Conservation (phyloP, 352 stramenopile genomes). For the Phytophthora tubulina region DNA sequence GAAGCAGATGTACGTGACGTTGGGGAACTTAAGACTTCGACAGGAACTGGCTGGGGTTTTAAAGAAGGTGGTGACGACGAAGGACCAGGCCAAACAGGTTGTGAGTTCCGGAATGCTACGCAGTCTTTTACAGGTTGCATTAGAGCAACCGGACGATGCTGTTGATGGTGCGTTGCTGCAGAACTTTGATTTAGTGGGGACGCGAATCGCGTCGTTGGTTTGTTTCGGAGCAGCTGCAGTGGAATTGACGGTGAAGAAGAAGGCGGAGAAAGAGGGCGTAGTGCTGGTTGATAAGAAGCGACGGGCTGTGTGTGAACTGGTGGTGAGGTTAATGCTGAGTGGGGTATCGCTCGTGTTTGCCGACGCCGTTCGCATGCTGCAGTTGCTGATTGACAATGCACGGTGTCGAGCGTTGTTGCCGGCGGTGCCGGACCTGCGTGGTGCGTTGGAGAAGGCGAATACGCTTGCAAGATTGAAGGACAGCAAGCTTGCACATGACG, state of each 20-base stretch:
- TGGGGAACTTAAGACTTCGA: constrained; percentile 38
- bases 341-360: constrained; percentile 61
- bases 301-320: constrained; percentile 49
- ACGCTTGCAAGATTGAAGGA: constrained; percentile 48
- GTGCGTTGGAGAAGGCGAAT: constrained; percentile 62
- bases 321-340: constrained; percentile 70
- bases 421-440: constrained; percentile 58
- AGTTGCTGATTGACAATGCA: constrained; percentile 62
- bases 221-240: constrained; percentile 27
- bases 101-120: constrained; percentile 53
- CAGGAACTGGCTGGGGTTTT: constrained; percentile 48
- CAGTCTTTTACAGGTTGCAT: constrained; percentile 55
- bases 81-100: constrained; percentile 60
- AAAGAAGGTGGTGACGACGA: constrained; percentile 40
- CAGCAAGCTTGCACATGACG: constrained; percentile 47
- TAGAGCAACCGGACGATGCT: constrained; percentile 34
- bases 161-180: constrained; percentile 18
- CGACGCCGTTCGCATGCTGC: constrained; percentile 64
- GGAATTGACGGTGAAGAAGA: background rate
- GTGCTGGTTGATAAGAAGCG: constrained; percentile 1
- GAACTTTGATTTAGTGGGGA: constrained; percentile 31
- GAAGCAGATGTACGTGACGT: constrained; percentile 83
- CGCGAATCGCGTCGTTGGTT: constrained; percentile 38
- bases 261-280: background rate
- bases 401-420: constrained; percentile 39